These are phyloP conservation scores for Dipodascus geniculatus DNA, from an alignment of 805 yeast genomes.

Conservation along the genomic window DNA sequence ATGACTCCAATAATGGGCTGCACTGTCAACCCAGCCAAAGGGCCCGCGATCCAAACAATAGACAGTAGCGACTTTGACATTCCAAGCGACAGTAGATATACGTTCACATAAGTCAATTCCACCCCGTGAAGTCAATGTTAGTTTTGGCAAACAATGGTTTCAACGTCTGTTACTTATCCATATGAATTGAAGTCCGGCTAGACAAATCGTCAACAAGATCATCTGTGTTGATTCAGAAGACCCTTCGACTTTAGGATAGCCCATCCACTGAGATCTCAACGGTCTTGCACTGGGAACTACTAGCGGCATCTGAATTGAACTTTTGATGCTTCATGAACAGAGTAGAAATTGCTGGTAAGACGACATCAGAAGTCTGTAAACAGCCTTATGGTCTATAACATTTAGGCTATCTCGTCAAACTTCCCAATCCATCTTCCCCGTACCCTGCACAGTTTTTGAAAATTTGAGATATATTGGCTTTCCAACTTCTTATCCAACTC, in stretches of 20 bases:
- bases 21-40: slow-evolving; percentile 49
- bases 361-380: no score
- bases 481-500: background rate
- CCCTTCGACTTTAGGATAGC: slow-evolving; percentile 11
- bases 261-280: slow-evolving; percentile 7
- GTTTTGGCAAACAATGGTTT: background rate
- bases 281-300: background rate
- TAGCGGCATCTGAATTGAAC: background rate
- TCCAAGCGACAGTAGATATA: slow-evolving; percentile 46
- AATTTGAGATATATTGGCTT: background rate
- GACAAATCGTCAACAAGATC: slow-evolving; percentile 20
- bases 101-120: slow-evolving; percentile 54
- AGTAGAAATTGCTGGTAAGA: no score
- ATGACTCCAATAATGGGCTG: slow-evolving; percentile 53
- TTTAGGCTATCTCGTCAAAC: no score
- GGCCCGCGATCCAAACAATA: slow-evolving; percentile 61
- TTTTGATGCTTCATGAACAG: no score
- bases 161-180: slow-evolving; percentile 29
- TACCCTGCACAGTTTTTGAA: background rate
- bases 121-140: slow-evolving; percentile 29
- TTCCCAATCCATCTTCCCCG: background rate
- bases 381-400: no score
- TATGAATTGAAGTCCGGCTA: slow-evolving; percentile 52
- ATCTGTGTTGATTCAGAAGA: slow-evolving; percentile 9
- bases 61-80: slow-evolving; percentile 44